phyloP scores from a whole-genome alignment of 352 stramenopile genomes.

The Phytopythium aichiense region DNA sequence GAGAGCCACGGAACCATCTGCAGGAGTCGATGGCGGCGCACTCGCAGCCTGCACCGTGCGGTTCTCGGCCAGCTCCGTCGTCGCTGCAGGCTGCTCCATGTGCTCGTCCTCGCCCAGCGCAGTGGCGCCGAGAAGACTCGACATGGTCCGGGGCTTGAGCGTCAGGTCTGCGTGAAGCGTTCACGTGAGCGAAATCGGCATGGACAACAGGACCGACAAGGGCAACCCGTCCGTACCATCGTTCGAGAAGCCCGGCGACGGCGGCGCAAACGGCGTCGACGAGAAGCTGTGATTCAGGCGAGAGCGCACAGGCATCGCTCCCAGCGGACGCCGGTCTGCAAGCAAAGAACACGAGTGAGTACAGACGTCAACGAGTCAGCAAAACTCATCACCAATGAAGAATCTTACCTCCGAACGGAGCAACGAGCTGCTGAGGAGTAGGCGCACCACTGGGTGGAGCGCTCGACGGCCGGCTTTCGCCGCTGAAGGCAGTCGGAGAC shows the following conservation, averaged over 20 bases:
- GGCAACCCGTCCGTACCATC: conserved; percentile 25
- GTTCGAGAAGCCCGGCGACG: conserved; percentile 23
- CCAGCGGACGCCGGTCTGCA: conserved; percentile 32
- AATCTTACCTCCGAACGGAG: conserved; percentile 32
- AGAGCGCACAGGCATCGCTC: conserved; percentile 38
- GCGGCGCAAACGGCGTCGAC: conserved; percentile 19
- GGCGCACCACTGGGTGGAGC: conserved; percentile 11
- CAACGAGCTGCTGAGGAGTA: conserved; percentile 25
- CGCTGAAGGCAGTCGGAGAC: conserved; percentile 1
- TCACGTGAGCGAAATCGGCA: neutral
- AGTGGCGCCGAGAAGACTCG: conserved; percentile 12
- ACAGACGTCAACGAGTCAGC: conserved; percentile 4
- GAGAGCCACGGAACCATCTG: conserved; percentile 19
- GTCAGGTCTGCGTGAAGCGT: conserved; percentile 29
- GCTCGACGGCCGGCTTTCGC: conserved; percentile 13
- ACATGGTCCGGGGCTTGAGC: conserved; percentile 31
- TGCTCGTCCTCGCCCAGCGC: conserved; percentile 20
- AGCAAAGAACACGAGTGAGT: neutral
- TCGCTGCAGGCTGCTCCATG: conserved; percentile 10
- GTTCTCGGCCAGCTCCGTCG: conserved; percentile 16
- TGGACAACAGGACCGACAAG: neutral
- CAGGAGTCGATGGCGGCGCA: conserved; percentile 28
- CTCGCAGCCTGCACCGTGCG: conserved; percentile 23
- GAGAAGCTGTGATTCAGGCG: conserved; percentile 49
- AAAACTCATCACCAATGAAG: conserved; percentile 2